Percentiles rank a stretch among this genome's conserved stretches.
Conservation (phyloP, 768 basidiomycete genomes). For the Lyophyllum atratum region DNA sequence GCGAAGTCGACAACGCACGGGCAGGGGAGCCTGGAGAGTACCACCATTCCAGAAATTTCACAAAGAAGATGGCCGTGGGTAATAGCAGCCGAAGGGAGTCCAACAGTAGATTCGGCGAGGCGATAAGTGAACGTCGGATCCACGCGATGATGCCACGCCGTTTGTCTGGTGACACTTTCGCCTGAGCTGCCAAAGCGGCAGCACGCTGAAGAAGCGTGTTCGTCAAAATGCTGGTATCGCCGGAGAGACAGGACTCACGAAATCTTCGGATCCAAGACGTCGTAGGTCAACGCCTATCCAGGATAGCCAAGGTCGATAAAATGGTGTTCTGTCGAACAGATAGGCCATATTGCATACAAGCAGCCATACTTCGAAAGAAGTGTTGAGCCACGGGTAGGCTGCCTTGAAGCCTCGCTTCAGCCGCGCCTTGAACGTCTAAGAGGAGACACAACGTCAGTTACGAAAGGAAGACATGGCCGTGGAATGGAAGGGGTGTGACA, state of each 20-base stretch:
- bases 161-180: conserved; percentile 26
- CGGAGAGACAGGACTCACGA: conserved; percentile 48
- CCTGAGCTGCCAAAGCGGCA: conserved; percentile 34
- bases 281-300: conserved; percentile 86
- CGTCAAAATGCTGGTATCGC: background rate
- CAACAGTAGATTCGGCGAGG: conserved; percentile 64
- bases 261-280: conserved; percentile 76
- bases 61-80: conserved; percentile 89
- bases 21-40: conserved; percentile 92
- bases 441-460: conserved; percentile 4
- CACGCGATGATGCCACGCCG: conserved; percentile 40
- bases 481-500: conserved; percentile 34
- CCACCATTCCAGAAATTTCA: conserved; percentile 99
- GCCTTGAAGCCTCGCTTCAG: conserved; percentile 66
- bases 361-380: conserved; percentile 78
- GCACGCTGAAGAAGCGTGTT: conserved; percentile 39
- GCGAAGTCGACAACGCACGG: conserved; percentile 63
- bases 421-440: conserved; percentile 53
- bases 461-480: conserved; percentile 4
- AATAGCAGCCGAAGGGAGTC: conserved; percentile 80
- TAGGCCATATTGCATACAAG: conserved; percentile 86
- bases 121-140: conserved; percentile 47
- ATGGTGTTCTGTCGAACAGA: conserved; percentile 83
- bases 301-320: conserved; percentile 89
- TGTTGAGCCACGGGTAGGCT: conserved; percentile 83